Evolutionary conservation across 768 basidiomycete genomes (phyloP), one percentile per base, ranked within the genome.

Genomic region (Gautieria morchelliformis): DNA sequence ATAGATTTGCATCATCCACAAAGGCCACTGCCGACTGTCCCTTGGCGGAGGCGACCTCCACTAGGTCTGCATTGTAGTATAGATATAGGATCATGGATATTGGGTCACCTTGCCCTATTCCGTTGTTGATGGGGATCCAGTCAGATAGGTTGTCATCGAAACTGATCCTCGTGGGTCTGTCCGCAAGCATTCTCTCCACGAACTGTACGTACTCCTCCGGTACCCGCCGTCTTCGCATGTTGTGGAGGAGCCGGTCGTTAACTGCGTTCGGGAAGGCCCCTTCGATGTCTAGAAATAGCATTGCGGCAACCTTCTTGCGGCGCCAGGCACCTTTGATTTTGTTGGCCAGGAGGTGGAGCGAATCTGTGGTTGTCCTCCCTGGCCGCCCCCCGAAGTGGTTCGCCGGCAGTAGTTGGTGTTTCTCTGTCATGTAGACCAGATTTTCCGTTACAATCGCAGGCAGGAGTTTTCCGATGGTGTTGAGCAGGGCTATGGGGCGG

Each of bases 281-380:
- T 60, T 68, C 56, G 2, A 71, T 64, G 47, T 71, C 70, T 3
- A 71, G 61, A 51, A 66, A 68, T 2, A 72, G 61, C 0, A 58
- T 60, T 1, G 63, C 60, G 1, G 62, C 69, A 0, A 68, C 67
- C 39, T 65, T 52, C 0, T 58, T 51, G 20, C 51, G 42, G 6
- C 61, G 50, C 68, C 66, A 78, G 0, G 71, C 70, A 1, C 67
- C 63, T 46, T 75, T 71, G 32, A 78, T 65, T 12, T 60, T 65
- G 4, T 70, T 54, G 6, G 69, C 65, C 0, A 77, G 60, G 1
- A 68, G 54, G 48, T 70, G 67, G 5, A 71, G 27, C 12, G 65
- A 58, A 59, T 70, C 68, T 4, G 66, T 67, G 22, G 62, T 54
- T 8, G n/a, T n/a, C n/a, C n/a, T n/a, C n/a, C n/a, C n/a, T n/a